Conservation (phyloP, 306 rosid species). For the Cicer chorassanicum region DNA sequence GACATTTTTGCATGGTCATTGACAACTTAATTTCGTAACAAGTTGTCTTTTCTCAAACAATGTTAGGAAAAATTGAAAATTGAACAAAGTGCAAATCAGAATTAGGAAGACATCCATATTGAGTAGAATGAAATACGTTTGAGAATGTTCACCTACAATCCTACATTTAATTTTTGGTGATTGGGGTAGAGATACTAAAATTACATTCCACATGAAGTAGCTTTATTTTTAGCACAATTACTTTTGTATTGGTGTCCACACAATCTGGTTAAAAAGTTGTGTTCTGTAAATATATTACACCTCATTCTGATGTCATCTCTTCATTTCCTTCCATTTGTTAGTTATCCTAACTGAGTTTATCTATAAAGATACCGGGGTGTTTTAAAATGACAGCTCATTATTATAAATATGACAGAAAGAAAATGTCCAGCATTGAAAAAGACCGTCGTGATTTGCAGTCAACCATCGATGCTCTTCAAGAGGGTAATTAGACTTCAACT, state of each 20-base stretch:
- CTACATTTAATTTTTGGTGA: constrained; percentile 16
- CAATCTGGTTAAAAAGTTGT: neutral
- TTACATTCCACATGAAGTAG: neutral
- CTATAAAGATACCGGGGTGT: constrained; percentile 16
- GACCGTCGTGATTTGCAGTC: constrained; percentile 85
- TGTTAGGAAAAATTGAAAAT: neutral
- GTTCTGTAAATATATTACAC: neutral
- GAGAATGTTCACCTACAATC: constrained; percentile 8
- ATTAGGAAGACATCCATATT: constrained; percentile 5
- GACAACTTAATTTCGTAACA: constrained; percentile 12
- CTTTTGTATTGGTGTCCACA: constrained; percentile 14
- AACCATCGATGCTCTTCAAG: constrained; percentile 87
- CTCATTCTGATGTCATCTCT: neutral
- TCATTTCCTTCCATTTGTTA: constrained; percentile 22
- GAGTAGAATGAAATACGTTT: constrained; percentile 2
- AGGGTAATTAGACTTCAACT: constrained; percentile 61
- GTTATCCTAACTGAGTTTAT: constrained; percentile 6
- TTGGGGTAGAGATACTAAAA: neutral
- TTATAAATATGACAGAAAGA: constrained; percentile 69
- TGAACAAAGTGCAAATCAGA: constrained; percentile 7
- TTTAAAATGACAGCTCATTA: constrained; percentile 37
- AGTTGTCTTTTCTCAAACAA: neutral
- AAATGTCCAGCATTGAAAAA: constrained; percentile 79
- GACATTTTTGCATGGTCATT: neutral
- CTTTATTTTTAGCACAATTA: neutral